Base-by-base conservation (phyloP, 2,329 filamentous ascomycete genomes). In the Penicillium aurantiogriseum region DNA sequence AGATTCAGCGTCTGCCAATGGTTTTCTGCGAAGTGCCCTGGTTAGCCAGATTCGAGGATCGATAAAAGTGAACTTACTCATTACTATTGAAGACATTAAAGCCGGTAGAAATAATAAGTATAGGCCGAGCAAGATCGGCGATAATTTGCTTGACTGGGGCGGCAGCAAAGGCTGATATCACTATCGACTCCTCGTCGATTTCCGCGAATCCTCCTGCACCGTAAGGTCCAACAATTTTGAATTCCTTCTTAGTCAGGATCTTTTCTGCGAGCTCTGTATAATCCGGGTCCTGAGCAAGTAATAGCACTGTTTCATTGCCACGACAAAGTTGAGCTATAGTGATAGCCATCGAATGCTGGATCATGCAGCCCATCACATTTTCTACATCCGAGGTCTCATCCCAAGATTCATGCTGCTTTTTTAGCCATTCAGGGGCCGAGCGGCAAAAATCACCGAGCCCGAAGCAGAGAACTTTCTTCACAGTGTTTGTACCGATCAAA, bases 371-470 rank as follows among this genome's bases (percentile, higher is more conserved):
- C 39, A 25, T 59, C 8, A 63, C 51, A 53, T 59, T 55, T 51
- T 62, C 17, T 10, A 60, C 40, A 8, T 63, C 61, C 6, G 51
- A 60, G 29, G n/a, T 40, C 42, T 59, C 45, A 59, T 63, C 49
- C 63, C 40, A 62, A 39, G 51, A 58, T 31, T 38, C 52, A n/a
- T 63, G 40, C 48, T 62, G 51, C 54, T 8, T 55, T 54, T 59
- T 65, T 25, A 61, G 51, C 61, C 59, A 63, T 57, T 65, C 54
- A 55, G 61, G 63, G 8, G 59, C 61, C 38, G 56, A 39, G 42
- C 57, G 59, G 54, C 61, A 65, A 56, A 65, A 62, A 48, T 65
- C 59, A 61, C 63, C 58, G 40, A 65, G 61, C 49, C 63, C 59
- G 27, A 63, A 63, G 48, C 57, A 63, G 21, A 65, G 48, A 49